Percentiles rank a stretch among this genome's conserved stretches.
Evolutionary conservation across 306 rosid genomes (phyloP).

Genomic region (Pterocarpus santalinus): DNA sequence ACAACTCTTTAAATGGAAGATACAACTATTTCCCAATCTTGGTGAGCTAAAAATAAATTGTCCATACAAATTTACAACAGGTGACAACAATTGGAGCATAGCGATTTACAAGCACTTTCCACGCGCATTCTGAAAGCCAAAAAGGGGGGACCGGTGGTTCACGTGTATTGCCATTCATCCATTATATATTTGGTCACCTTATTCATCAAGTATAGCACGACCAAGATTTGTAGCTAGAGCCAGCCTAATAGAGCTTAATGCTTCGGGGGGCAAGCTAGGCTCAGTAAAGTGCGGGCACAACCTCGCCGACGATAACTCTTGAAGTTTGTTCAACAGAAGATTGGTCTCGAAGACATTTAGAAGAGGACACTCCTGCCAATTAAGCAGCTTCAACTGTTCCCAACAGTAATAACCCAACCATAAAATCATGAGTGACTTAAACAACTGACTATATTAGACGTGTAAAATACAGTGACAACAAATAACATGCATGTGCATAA

Average conservation of each 20-base stretch:
- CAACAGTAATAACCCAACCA: conserved; percentile 35
- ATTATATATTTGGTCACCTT: conserved; percentile 35
- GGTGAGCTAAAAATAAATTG: background rate
- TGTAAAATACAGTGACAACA: conserved; percentile 5
- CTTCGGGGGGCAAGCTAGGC: conserved; percentile 67
- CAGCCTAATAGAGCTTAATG: conserved; percentile 72
- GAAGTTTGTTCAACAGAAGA: conserved; percentile 83
- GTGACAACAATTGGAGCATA: conserved; percentile 1
- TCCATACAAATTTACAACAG: conserved; percentile 44
- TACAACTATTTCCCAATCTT: conserved; percentile 32
- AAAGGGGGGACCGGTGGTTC: background rate
- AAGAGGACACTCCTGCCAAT: conserved; percentile 81
- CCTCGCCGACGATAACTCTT: conserved; percentile 81
- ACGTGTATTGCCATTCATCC: conserved; percentile 10
- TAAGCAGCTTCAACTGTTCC: conserved; percentile 84
- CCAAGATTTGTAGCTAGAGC: conserved; percentile 93
- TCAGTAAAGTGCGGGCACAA: conserved; percentile 70
- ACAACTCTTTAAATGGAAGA: conserved; percentile 4
- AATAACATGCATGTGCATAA: background rate
- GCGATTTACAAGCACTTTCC: conserved; percentile 8
- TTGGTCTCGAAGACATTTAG: conserved; percentile 76
- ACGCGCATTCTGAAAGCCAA: conserved; percentile 3
- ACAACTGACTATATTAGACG: background rate
- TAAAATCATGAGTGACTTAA: background rate
- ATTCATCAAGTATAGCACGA: conserved; percentile 84